Percentiles rank a stretch among this genome's conserved stretches.
phyloP scores from a whole-genome alignment of 176 grass and related monocot species.

The Eleusine indica region DNA sequence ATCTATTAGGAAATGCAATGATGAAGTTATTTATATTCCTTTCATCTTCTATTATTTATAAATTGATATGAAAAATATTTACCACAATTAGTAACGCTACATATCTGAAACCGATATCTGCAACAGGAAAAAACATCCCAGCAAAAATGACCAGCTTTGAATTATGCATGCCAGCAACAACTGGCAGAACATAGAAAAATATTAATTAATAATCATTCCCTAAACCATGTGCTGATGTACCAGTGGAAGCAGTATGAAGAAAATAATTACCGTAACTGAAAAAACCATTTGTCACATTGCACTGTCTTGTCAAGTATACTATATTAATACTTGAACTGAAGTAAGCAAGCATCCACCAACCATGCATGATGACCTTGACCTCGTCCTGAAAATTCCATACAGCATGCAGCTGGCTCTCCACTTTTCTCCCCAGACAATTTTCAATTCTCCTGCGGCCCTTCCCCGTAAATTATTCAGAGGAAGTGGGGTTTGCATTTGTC shows the following conservation, averaged over 20 bases:
- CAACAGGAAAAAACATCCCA: neutral
- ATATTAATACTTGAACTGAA: constrained; percentile 2
- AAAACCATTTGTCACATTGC: constrained; percentile 18
- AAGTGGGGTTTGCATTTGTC: constrained; percentile 35
- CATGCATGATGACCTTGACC: neutral
- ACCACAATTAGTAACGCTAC: neutral
- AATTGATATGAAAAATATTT: neutral
- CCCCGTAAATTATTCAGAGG: constrained; percentile 8
- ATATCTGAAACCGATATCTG: constrained; percentile 17
- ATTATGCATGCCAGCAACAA: constrained; percentile 19
- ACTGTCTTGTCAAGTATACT: neutral
- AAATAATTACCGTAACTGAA: constrained; percentile 10
- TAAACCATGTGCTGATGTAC: neutral
- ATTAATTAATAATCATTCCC: neutral
- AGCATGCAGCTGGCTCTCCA: constrained; percentile 20
- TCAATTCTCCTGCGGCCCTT: neutral
- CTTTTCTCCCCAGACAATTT: constrained; percentile 11
- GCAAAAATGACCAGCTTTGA: neutral
- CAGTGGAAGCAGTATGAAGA: neutral
- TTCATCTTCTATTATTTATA: neutral
- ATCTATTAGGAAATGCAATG: neutral
- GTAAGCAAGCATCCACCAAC: constrained; percentile 23
- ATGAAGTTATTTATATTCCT: neutral
- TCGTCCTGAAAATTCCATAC: constrained; percentile 41
- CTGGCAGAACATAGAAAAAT: neutral